Evolutionary conservation across 805 yeast genomes (phyloP).

Genomic region (Pichia heedii): DNA sequence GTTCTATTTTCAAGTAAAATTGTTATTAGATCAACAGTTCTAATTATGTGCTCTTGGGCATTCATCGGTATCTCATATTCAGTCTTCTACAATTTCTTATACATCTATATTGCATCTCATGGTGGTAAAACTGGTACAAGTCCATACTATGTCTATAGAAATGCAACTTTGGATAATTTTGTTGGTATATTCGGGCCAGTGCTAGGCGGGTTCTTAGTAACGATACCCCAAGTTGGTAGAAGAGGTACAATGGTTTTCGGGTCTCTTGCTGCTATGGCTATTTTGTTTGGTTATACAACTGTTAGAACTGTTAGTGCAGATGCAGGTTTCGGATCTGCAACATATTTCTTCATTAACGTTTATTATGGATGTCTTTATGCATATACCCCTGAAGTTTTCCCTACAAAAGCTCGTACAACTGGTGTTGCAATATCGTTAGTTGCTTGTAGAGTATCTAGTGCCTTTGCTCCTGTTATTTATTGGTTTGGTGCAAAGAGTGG

Average conservation of each 20-base stretch:
- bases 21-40: conserved; percentile 35
- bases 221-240: conserved; percentile 37
- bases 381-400: conserved; percentile 58
- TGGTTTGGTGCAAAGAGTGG: conserved; percentile 39
- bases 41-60: conserved; percentile 45
- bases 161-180: conserved; percentile 38
- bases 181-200: conserved; percentile 44
- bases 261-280: conserved; percentile 44
- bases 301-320: conserved; percentile 47
- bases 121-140: conserved; percentile 39
- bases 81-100: conserved; percentile 45
- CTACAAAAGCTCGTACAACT: conserved; percentile 44
- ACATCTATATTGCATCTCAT: conserved; percentile 40
- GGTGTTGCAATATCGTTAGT: conserved; percentile 53
- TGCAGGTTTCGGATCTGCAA: conserved; percentile 40
- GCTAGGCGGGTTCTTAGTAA: conserved; percentile 35
- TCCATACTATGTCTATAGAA: conserved; percentile 35
- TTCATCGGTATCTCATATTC: conserved; percentile 52
- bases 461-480: conserved; percentile 49
- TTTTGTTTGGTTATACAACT: conserved; percentile 55
- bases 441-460: conserved; percentile 42
- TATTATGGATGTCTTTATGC: conserved; percentile 56
- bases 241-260: conserved; percentile 49
- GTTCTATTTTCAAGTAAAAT: conserved; percentile 38
- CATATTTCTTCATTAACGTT: conserved; percentile 39